phyloP scores from a whole-genome alignment of 208 protist genomes.

The Acanthamoeba castellanii region DNA sequence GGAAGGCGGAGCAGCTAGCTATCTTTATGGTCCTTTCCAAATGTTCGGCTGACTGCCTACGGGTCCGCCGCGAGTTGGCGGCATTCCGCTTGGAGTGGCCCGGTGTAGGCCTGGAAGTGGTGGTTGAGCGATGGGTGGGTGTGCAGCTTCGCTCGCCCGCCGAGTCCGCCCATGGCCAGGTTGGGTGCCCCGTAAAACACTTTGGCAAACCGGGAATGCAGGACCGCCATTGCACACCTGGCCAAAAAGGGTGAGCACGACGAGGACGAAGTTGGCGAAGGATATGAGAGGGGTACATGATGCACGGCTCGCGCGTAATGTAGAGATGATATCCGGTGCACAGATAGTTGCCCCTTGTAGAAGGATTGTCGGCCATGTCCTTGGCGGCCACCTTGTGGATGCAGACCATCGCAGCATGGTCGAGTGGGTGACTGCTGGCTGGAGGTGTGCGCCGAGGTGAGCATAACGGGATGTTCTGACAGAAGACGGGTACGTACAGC shows the following conservation, averaged over 20 bases:
- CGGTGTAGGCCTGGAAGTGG: conserved; percentile 43
- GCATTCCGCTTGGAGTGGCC: not conserved
- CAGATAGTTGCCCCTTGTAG: conserved; percentile 29
- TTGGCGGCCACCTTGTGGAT: conserved; percentile 34
- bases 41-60: not conserved
- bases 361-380: conserved; percentile 40
- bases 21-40: not conserved
- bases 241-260: not conserved
- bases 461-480: no score
- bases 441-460: not conserved
- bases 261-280: not conserved
- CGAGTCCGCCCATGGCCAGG: conserved; percentile 8
- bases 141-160: conserved; percentile 36
- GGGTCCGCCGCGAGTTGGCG: not conserved
- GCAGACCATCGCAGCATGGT: conserved; percentile 67
- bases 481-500: not conserved
- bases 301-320: conserved; percentile 65
- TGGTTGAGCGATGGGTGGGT: conserved; percentile 64
- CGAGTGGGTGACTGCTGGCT: conserved; percentile 10
- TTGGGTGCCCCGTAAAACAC: conserved; percentile 32
- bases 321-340: conserved; percentile 67
- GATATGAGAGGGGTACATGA: conserved; percentile 37
- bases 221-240: conserved; percentile 61
- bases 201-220: conserved; percentile 50
- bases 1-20: no score